Evolutionary conservation across 331 rosid genomes (phyloP), one percentile per base, ranked within the genome.

Genomic region (Quercus lobata): DNA sequence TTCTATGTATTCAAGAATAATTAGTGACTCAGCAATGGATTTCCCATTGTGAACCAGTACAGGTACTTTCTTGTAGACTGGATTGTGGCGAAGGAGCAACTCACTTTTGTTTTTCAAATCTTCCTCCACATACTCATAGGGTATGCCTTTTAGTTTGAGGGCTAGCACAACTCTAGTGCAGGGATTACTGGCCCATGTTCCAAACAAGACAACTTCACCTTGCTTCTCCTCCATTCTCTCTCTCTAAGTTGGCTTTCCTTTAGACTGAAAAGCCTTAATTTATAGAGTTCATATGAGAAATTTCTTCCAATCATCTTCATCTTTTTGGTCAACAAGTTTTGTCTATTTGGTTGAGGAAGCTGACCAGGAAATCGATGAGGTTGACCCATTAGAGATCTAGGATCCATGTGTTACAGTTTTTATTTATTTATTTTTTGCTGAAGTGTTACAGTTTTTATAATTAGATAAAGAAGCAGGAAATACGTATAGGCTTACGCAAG

Each of bases 1-100:
- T 18, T 87, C 87, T 1, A 87, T 82, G 75, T 89, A 91, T 55
- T 87, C 89, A n/a, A 83, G 81, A 57, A 89, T 83, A 60, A 84
- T 75, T 19, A 79, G 74, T 16, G 87, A 85, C 72, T 79, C 89
- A 1, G 81, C 61, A 6, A 90, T 77, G 57, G 85, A 57, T 11
- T 34, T 81, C 18, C 85, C 85, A 4, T 83, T 73, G 76, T 83
- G 90, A 16, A 90, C 53, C 55, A 90, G 89, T 15, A 78, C 82
- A n/a, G 86, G 85, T 21, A 88, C 86, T 55, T 85, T 83, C 37
- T 79, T 75, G 66, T 83, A 83, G 61, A 77, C 80, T 57, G 86
- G 90, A 37, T 88, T 86, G 77, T 79, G 53, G 57, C 27, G 2
- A 19, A 88, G 72, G 15, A 88, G 81, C 29, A 71, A 57, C 24